Percentiles rank a stretch among this genome's conserved stretches.
phyloP scores from a whole-genome alignment of 2,329 filamentous ascomycete genomes.

The Ophiocordyceps robertsii region DNA sequence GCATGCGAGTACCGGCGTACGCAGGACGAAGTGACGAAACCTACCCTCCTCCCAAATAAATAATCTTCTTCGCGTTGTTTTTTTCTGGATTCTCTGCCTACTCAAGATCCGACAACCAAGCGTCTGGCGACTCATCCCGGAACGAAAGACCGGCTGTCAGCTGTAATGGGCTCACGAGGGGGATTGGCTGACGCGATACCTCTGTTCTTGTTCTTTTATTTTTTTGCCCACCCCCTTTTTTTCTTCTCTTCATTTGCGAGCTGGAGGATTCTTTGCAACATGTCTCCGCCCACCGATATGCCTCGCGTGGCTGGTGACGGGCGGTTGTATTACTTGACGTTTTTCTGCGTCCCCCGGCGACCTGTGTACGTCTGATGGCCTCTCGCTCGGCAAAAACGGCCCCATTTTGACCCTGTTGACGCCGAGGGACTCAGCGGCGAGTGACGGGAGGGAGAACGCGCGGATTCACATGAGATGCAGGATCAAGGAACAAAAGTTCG shows the following conservation, averaged over 20 bases:
- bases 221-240: slow-evolving; percentile 8
- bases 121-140: slow-evolving; percentile 10
- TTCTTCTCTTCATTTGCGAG: slow-evolving; percentile 9
- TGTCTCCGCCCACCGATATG: slow-evolving; percentile 18
- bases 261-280: slow-evolving; percentile 20
- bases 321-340: slow-evolving; percentile 23
- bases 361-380: slow-evolving; percentile 9
- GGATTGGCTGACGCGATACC: slow-evolving; percentile 21
- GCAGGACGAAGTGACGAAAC: slow-evolving; percentile 27
- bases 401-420: not conserved
- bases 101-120: slow-evolving; percentile 8
- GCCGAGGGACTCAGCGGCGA: not conserved
- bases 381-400: not conserved
- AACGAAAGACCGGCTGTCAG: slow-evolving; percentile 10
- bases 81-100: slow-evolving; percentile 1
- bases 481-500: slow-evolving; percentile 2
- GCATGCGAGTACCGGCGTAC: slow-evolving; percentile 21
- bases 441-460: not conserved
- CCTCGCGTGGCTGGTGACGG: slow-evolving; percentile 16
- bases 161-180: slow-evolving; percentile 10
- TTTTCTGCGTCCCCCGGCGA: slow-evolving; percentile 16
- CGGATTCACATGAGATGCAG: slow-evolving; percentile 3
- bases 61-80: slow-evolving; percentile 9
- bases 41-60: slow-evolving; percentile 15
- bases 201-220: slow-evolving; percentile 13